Conservation (phyloP, 371 early-diverging fungal species). For the Apophysomyces sp. region DNA sequence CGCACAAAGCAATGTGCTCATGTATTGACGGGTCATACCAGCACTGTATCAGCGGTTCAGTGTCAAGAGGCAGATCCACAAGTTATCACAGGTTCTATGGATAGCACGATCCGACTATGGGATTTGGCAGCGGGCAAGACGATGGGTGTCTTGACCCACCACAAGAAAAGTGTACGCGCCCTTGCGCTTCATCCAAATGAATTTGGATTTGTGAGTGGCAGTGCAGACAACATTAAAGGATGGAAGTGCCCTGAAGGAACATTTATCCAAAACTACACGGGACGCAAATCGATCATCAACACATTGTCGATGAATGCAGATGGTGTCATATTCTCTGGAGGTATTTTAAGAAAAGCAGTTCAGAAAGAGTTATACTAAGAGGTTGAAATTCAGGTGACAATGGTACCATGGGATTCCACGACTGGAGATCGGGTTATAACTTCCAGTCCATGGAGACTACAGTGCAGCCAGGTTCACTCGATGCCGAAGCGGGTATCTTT, state of each 20-base stretch:
- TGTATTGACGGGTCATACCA: constrained; percentile 85
- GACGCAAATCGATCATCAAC: constrained; percentile 90
- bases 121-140: constrained; percentile 97
- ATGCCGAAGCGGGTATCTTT: constrained; percentile 94
- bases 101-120: constrained; percentile 92
- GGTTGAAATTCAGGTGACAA: constrained; percentile 80
- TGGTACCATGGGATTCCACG: constrained; percentile 95
- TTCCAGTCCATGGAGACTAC: constrained; percentile 87
- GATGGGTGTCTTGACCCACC: constrained; percentile 92
- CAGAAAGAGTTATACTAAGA: constrained; percentile 1
- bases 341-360: constrained; percentile 27
- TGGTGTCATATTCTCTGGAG: constrained; percentile 92
- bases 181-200: constrained; percentile 90
- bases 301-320: constrained; percentile 87
- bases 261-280: constrained; percentile 92
- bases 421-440: constrained; percentile 93
- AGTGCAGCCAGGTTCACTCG: constrained; percentile 95
- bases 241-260: constrained; percentile 94
- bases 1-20: constrained; percentile 94
- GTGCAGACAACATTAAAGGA: constrained; percentile 92
- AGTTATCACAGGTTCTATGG: constrained; percentile 92
- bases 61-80: constrained; percentile 96
- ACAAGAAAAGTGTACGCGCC: constrained; percentile 95
- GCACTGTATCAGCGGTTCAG: constrained; percentile 84
- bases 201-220: constrained; percentile 91